phyloP scores from a whole-genome alignment of 2,329 filamentous ascomycete genomes.

The Dothideomycetes sp. region DNA sequence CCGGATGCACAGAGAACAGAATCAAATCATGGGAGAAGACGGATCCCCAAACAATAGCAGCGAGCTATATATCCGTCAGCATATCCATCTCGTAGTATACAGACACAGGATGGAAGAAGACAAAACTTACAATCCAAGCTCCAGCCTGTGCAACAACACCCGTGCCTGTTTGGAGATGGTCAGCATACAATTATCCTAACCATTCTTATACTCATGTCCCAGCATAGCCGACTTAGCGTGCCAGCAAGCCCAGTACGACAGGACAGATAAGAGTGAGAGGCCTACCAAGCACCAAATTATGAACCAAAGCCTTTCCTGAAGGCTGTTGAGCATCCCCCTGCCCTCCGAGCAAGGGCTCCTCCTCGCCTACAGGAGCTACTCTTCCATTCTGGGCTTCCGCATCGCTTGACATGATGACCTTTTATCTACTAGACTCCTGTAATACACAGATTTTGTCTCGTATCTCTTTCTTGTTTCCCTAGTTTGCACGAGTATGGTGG shows the following conservation, averaged over 20 bases:
- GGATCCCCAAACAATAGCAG: slow-evolving; percentile 64
- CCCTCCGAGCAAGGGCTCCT: slow-evolving; percentile 60
- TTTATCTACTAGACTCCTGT: background rate
- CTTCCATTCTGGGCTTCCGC: slow-evolving; percentile 27
- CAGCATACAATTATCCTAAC: slow-evolving; percentile 3
- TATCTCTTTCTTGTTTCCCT: background rate
- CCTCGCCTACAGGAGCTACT: slow-evolving; percentile 39
- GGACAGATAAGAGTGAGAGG: too few relatives aligned
- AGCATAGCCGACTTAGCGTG: too few relatives aligned
- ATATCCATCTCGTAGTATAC: background rate
- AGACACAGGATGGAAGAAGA: background rate
- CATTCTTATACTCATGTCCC: too few relatives aligned
- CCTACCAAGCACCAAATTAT: slow-evolving; percentile 69
- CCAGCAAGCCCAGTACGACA: too few relatives aligned
- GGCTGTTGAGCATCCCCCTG: slow-evolving; percentile 64
- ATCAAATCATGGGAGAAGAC: slow-evolving; percentile 62
- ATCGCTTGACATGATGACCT: slow-evolving; percentile 12
- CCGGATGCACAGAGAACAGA: slow-evolving; percentile 81
- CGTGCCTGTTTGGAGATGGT: slow-evolving; percentile 49
- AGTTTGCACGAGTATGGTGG: too few relatives aligned
- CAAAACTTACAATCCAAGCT: slow-evolving; percentile 47
- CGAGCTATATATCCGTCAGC: slow-evolving; percentile 38
- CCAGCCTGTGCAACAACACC: slow-evolving; percentile 71
- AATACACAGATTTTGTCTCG: too few relatives aligned
- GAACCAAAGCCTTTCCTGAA: slow-evolving; percentile 50